Evolutionary conservation across 192 early-diverging fungal genomes (phyloP), one percentile per base, ranked within the genome.

Genomic region (Jimgerdemannia lactiflua): DNA sequence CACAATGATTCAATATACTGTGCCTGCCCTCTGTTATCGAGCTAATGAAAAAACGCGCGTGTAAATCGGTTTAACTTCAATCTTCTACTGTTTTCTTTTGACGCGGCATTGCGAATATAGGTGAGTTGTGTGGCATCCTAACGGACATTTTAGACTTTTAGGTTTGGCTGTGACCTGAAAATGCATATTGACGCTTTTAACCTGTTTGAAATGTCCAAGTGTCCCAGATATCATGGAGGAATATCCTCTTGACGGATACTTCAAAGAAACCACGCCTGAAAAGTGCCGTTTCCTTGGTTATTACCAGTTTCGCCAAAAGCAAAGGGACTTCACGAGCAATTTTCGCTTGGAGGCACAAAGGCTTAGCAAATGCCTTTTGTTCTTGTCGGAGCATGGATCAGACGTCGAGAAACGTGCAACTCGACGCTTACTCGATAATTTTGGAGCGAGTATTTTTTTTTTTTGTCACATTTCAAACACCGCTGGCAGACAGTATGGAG

Each of bases 401-500:
- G 42, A 71, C 39, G 68, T 11, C 40, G 42, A 11, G 40, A 69
- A 69, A 18, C 39, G 42, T 40, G 68, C 40, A 42, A 19, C 68
- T 69, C 39, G 39, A 40, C 39, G 68, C 40, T 43, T 54, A 54
- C 49, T 54, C 49, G 49, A 54, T 54, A 54, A 54, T 54, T 54
- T 54, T 54, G 49, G 11, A 54, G 49, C 49, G 49, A 54, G 49
- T 54, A 54, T 71, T 49, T 44, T 44, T 74, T 74, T 10, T 59
- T 59, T 59, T 59, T 59, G 49, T 59, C 49, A 59, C 49, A 59
- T 59, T 59, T 59, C 49, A 59, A 42, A 42, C 64, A 74, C 43
- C 67, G 69, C 74, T 75, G 74, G 74, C 74, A 75, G 67, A 43
- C 74, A 75, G 74, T 70, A 75, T 75, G 74, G 74, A 75, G 74